phyloP scores from a whole-genome alignment of 768 basidiomycete genomes.

The Lactarius akahatsu region DNA sequence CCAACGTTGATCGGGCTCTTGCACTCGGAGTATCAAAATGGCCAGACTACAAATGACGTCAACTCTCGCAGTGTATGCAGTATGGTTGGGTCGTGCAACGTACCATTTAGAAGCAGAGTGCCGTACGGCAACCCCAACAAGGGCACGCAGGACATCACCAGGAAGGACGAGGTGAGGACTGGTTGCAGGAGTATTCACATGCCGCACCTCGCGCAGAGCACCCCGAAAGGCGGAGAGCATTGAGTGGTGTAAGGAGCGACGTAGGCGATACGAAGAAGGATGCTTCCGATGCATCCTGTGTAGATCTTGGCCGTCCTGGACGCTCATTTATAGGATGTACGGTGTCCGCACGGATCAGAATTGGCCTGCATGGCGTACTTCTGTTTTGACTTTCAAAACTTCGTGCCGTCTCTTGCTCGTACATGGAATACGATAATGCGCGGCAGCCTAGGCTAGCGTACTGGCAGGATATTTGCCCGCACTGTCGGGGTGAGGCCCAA shows the following conservation, averaged over 20 bases:
- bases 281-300: neutral
- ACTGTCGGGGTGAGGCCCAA: neutral
- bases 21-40: too few relatives aligned
- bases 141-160: neutral
- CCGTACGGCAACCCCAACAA: neutral
- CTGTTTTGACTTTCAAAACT: neutral
- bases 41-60: neutral
- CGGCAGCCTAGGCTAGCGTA: too few relatives aligned
- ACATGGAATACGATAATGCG: neutral
- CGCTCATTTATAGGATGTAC: neutral
- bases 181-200: neutral
- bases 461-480: neutral
- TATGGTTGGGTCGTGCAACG: too few relatives aligned
- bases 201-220: neutral
- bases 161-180: neutral
- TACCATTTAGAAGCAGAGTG: neutral
- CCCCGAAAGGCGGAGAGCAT: neutral
- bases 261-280: neutral
- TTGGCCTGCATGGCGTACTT: too few relatives aligned
- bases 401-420: neutral
- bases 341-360: too few relatives aligned
- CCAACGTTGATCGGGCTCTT: too few relatives aligned
- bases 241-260: neutral
- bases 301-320: neutral
- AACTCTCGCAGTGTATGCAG: neutral